Evolutionary conservation across 192 early-diverging fungal genomes (phyloP).

Genomic region (Backusella morwellensis): DNA sequence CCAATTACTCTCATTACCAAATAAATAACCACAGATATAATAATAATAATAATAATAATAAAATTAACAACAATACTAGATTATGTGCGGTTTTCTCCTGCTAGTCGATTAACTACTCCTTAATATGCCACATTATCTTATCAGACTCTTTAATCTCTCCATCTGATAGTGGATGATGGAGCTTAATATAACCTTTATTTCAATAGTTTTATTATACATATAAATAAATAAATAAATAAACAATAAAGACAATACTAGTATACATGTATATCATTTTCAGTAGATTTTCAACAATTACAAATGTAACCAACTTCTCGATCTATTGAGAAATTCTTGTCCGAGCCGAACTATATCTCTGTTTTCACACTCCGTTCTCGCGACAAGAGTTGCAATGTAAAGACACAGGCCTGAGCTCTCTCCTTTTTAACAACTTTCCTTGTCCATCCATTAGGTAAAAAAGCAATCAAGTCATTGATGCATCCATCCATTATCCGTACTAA

Average conservation of each 20-base stretch:
- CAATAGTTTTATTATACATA: not conserved
- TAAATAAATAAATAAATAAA: not conserved
- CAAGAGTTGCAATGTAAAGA: not conserved
- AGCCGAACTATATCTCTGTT: not conserved
- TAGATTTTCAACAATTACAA: too few species aligned
- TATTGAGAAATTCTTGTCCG: not conserved
- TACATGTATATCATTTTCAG: too few species aligned
- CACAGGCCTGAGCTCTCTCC: not conserved
- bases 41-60: too few species aligned
- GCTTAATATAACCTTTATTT: not conserved
- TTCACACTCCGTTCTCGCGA: not conserved
- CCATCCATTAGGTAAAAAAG: conserved; percentile 11
- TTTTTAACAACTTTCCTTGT: conserved; percentile 7
- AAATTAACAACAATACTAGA: too few species aligned
- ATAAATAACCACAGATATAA: too few species aligned
- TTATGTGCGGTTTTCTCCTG: too few species aligned
- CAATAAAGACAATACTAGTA: not conserved
- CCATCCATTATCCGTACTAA: conserved; percentile 8
- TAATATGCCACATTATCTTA: not conserved
- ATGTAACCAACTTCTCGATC: too few species aligned
- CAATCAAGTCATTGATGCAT: not conserved
- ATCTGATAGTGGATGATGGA: not conserved
- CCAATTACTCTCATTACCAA: too few species aligned
- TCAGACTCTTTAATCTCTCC: not conserved
- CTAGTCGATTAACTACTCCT: too few species aligned